Percentiles rank a stretch among this genome's conserved stretches.
Conservation (phyloP, 331 rosid species). For the Acacia concinna region DNA sequence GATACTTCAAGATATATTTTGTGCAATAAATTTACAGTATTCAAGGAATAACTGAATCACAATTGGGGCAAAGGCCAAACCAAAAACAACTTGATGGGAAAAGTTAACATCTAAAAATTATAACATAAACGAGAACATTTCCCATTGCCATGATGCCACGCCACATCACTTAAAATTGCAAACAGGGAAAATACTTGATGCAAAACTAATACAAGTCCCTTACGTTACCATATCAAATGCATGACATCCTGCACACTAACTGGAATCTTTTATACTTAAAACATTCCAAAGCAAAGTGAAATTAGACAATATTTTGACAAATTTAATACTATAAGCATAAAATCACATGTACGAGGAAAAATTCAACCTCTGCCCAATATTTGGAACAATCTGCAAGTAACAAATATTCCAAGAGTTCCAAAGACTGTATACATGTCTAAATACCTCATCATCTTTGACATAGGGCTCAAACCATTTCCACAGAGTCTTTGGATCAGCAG, state of each 20-base stretch:
- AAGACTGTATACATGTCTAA: constrained; percentile 3
- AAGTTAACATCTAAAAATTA: neutral
- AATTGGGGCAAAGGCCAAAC: neutral
- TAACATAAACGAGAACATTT: neutral
- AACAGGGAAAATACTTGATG: neutral
- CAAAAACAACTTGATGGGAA: neutral
- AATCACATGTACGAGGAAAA: neutral
- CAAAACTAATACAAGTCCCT: too few species aligned
- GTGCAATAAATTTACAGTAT: neutral
- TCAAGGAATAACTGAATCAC: neutral
- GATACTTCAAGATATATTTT: neutral
- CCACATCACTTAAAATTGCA: neutral
- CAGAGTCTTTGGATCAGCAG: constrained; percentile 83
- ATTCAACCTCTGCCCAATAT: neutral
- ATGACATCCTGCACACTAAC: neutral
- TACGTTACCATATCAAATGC: neutral
- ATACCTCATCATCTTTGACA: constrained; percentile 88
- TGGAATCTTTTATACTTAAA: neutral
- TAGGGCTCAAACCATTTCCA: constrained; percentile 98
- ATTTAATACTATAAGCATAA: neutral
- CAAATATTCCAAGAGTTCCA: constrained; percentile 1
- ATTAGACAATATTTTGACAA: neutral
- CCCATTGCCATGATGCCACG: neutral
- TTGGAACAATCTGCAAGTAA: neutral
- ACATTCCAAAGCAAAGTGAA: neutral